Base-by-base conservation (phyloP, 1,139 yeast genomes). In the Taphrina flavorubra region DNA sequence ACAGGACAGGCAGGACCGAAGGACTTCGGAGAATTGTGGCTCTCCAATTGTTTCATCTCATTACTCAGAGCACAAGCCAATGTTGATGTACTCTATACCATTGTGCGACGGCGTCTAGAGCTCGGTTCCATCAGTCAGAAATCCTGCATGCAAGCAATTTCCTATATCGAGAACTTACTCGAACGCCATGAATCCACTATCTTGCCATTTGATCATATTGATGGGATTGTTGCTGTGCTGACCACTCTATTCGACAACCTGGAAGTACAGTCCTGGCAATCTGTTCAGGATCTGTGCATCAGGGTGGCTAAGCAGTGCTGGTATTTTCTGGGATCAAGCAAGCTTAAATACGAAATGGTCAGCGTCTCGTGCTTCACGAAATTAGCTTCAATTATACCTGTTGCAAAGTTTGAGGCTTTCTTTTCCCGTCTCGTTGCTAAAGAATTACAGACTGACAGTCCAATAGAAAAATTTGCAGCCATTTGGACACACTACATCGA, bases 391-490 rank as follows among this genome's bases (percentile, higher is more conserved):
- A 25, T 62, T 1, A 11, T 51, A 3, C 53, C 59, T 5, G 42
- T 34, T n/a, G 13, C 13, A 16, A n/a, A 40, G 13, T 40, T 42
- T 6, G 59, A 62, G 18, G 34, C 58, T 8, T 44, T 51, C 13
- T 13, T 62, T 3, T 42, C 60, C 14, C 13, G 7, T n/a, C 51
- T 39, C 8, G 59, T 62, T 7, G 51, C 60, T 13, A 10, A 34
- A 14, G 66, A 51, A 31, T 31, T 62, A 34, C 42, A 13, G 13
- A 31, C n/a, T 6, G 20, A 8, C 1, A 36, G n/a, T 40, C 42
- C 66, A 5, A 40, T 62, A 13, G 59, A 46, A 20, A 39, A 42
- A n/a, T 62, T 62, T 44, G 51, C 60, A 6, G 58, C 66, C 11
- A 13, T 62, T 10, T 62, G 59, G 59, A 25, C 42, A 16, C 51